phyloP scores from a whole-genome alignment of 1,284 basidiomycete species.

The Neolentinus lepideus region DNA sequence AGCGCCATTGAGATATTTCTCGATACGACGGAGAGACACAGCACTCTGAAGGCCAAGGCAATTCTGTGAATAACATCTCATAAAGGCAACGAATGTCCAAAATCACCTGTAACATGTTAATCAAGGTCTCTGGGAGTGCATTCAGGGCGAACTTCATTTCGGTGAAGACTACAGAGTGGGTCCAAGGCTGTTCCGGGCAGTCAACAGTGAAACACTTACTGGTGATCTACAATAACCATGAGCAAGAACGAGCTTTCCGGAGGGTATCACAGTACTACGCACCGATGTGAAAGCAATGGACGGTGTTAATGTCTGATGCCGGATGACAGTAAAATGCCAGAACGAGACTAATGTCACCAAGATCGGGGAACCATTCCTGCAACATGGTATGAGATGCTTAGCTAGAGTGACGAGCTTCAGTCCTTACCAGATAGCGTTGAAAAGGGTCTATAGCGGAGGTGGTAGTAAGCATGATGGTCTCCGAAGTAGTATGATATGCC shows the following conservation, averaged over 20 bases:
- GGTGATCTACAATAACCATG: slow-evolving; percentile 31
- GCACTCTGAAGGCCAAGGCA: slow-evolving; percentile 40
- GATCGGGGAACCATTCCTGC: slow-evolving; percentile 67
- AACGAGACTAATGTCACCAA: slow-evolving; percentile 74
- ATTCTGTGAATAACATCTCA: not conserved
- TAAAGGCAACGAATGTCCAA: slow-evolving; percentile 4
- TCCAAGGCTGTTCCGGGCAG: not conserved
- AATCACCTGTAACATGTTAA: slow-evolving; percentile 72
- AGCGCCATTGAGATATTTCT: slow-evolving; percentile 74
- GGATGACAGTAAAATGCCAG: slow-evolving; percentile 77
- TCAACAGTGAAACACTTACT: slow-evolving; percentile 23
- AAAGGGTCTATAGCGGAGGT: slow-evolving; percentile 40
- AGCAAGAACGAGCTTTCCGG: not conserved
- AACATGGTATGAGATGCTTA: slow-evolving; percentile 1
- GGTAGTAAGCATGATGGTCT: not conserved
- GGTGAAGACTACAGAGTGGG: slow-evolving; percentile 56
- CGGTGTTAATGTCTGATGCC: slow-evolving; percentile 67
- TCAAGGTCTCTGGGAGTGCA: slow-evolving; percentile 85
- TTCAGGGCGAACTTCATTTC: slow-evolving; percentile 84
- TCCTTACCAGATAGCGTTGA: slow-evolving; percentile 72
- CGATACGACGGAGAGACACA: slow-evolving; percentile 85
- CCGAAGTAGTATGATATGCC: not conserved
- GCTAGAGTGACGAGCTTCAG: slow-evolving; percentile 4
- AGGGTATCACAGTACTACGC: slow-evolving; percentile 15
- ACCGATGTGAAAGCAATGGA: slow-evolving; percentile 84